phyloP scores from a whole-genome alignment of 2,329 filamentous ascomycete species.

The Neonectria faginata region DNA sequence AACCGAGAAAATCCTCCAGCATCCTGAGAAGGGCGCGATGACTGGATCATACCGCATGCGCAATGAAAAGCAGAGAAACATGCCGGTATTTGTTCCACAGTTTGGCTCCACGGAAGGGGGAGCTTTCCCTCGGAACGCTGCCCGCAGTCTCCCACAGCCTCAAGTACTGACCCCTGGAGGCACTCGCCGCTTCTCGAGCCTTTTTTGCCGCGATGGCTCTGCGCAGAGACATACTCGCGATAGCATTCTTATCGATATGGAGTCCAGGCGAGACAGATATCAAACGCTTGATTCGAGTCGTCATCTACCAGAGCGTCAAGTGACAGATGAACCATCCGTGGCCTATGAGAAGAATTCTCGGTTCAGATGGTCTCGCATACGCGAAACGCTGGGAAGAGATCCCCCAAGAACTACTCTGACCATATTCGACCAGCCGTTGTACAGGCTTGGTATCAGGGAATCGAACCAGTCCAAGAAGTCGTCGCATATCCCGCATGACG shows the following conservation, averaged over 20 bases:
- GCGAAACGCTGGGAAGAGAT: conserved; percentile 39
- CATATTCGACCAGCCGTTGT: conserved; percentile 43
- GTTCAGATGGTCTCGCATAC: conserved; percentile 46
- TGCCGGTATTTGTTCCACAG: conserved; percentile 39
- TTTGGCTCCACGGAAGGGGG: conserved; percentile 21
- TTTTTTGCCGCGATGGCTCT: conserved; percentile 39
- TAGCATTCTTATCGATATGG: conserved; percentile 38
- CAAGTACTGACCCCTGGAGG: conserved; percentile 40
- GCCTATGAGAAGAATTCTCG: conserved; percentile 8
- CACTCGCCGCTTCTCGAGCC: conserved; percentile 43
- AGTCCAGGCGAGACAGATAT: conserved; percentile 46
- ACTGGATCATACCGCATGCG: conserved; percentile 36
- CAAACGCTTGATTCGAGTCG: conserved; percentile 48
- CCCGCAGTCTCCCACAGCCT: conserved; percentile 36
- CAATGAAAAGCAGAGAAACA: conserved; percentile 38
- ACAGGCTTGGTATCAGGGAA: conserved; percentile 33
- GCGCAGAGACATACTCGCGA: conserved; percentile 19
- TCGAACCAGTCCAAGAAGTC: conserved; percentile 20
- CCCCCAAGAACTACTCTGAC: conserved; percentile 39
- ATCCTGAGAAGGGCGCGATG: conserved; percentile 33
- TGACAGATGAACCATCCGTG: background rate
- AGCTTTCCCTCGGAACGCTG: conserved; percentile 40
- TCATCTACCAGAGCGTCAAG: conserved; percentile 2
- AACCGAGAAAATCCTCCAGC: conserved; percentile 45
- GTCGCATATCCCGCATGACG: conserved; percentile 39